Evolutionary conservation across 306 rosid species (phyloP).

Genomic region (Astragalus membranaceus): DNA sequence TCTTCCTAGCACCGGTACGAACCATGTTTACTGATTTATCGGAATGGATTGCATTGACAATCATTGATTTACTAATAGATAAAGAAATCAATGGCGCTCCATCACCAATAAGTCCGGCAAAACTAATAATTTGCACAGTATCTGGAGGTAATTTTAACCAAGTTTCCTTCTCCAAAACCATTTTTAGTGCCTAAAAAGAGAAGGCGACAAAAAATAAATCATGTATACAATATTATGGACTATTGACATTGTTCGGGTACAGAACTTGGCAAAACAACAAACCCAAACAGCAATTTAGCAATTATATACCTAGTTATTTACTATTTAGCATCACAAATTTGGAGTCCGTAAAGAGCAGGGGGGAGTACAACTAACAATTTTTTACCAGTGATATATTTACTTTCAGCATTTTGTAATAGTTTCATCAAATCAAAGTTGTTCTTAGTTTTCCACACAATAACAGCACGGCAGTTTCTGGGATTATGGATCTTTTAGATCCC

Average conservation of each 20-base stretch:
- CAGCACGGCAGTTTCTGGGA: background rate
- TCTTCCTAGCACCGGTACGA: constrained; percentile 41
- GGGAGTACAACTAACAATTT: background rate
- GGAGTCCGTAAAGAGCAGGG: background rate
- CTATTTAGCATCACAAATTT: background rate
- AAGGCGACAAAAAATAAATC: constrained; percentile 13
- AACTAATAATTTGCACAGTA: constrained; percentile 70
- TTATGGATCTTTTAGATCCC: background rate
- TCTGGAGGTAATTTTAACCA: constrained; percentile 81
- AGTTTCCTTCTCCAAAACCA: constrained; percentile 92
- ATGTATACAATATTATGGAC: background rate
- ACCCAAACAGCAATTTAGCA: constrained; percentile 16
- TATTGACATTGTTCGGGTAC: background rate
- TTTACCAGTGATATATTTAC: background rate
- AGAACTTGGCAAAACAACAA: constrained; percentile 11
- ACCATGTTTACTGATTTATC: constrained; percentile 42
- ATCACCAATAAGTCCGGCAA: constrained; percentile 98
- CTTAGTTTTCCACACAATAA: constrained; percentile 5
- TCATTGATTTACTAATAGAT: constrained; percentile 43
- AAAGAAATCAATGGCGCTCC: constrained; percentile 82
- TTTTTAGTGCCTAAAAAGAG: constrained; percentile 73
- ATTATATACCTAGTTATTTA: constrained; percentile 4
- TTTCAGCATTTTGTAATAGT: constrained; percentile 7
- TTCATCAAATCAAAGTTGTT: constrained; percentile 10
- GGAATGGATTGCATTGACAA: constrained; percentile 34